phyloP scores from a whole-genome alignment of 371 early-diverging fungal genomes.

The Basidiobolus meristosporus region DNA sequence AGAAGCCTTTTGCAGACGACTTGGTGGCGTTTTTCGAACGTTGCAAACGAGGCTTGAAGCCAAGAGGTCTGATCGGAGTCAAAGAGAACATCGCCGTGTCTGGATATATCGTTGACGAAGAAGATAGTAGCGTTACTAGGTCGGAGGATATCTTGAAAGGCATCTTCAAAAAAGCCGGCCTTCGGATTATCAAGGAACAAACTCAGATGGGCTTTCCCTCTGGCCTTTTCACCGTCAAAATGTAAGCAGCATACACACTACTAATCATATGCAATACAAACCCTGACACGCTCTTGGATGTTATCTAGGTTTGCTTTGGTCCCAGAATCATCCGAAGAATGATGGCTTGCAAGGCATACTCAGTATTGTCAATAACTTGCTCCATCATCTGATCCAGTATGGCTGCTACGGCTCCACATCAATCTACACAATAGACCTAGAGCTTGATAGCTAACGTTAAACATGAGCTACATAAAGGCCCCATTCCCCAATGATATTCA shows the following conservation, averaged over 20 bases:
- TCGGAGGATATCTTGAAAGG: slow-evolving; percentile 40
- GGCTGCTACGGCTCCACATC: too few relatives aligned
- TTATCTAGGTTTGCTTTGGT: too few relatives aligned
- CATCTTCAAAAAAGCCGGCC: slow-evolving; percentile 48
- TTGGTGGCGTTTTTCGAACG: slow-evolving; percentile 61
- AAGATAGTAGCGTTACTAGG: slow-evolving; percentile 79
- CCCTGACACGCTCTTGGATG: too few relatives aligned
- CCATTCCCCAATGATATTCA: too few relatives aligned
- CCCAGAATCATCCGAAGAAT: too few relatives aligned
- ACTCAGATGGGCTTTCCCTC: slow-evolving; percentile 64
- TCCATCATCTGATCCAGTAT: too few relatives aligned
- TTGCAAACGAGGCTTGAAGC: slow-evolving; percentile 51
- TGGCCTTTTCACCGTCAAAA: slow-evolving; percentile 62
- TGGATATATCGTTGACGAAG: slow-evolving; percentile 51
- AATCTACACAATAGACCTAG: too few relatives aligned
- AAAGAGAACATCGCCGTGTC: slow-evolving; percentile 70
- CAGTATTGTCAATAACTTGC: too few relatives aligned
- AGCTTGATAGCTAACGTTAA: too few relatives aligned
- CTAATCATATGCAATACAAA: too few relatives aligned
- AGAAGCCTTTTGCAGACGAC: slow-evolving; percentile 30
- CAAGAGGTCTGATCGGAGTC: slow-evolving; percentile 62
- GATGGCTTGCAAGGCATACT: too few relatives aligned
- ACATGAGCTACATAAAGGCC: too few relatives aligned
- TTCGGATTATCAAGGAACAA: slow-evolving; percentile 45
- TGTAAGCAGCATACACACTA: slow-evolving; percentile 32